Percentiles rank a stretch among this genome's conserved stretches.
phyloP scores from a whole-genome alignment of 441 rosid species.

The Pelargonium citronellum region DNA sequence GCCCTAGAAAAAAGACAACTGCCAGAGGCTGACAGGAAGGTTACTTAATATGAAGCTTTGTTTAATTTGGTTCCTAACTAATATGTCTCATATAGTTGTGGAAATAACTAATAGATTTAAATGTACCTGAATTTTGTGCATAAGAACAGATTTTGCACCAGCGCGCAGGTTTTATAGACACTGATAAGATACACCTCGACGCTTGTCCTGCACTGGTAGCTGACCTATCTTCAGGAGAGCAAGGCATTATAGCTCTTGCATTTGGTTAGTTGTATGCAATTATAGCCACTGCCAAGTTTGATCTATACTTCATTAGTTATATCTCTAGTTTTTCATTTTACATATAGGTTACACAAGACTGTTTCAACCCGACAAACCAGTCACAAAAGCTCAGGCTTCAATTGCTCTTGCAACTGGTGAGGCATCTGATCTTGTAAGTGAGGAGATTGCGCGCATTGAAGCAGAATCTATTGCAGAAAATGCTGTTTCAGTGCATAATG shows the following conservation, averaged over 20 bases:
- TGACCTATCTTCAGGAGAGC: slow-evolving; percentile 76
- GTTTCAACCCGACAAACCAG: slow-evolving; percentile 90
- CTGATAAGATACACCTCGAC: slow-evolving; percentile 67
- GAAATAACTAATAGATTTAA: slow-evolving; percentile 10
- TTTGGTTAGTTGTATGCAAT: slow-evolving; percentile 57
- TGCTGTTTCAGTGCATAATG: slow-evolving; percentile 70
- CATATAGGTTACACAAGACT: slow-evolving; percentile 73
- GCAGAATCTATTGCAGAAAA: slow-evolving; percentile 93
- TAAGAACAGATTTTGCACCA: slow-evolving; percentile 48
- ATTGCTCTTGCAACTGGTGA: slow-evolving; percentile 82
- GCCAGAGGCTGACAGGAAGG: slow-evolving; percentile 81
- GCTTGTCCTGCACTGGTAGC: slow-evolving; percentile 94
- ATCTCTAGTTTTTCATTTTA: neutral
- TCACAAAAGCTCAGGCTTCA: slow-evolving; percentile 91
- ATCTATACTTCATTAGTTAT: slow-evolving; percentile 21
- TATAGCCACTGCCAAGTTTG: slow-evolving; percentile 9
- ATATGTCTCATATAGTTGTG: slow-evolving; percentile 4
- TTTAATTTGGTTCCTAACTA: slow-evolving; percentile 10
- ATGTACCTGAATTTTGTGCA: slow-evolving; percentile 17
- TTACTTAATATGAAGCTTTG: slow-evolving; percentile 22
- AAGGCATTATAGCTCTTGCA: slow-evolving; percentile 77
- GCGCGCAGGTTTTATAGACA: slow-evolving; percentile 79
- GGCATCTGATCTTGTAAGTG: slow-evolving; percentile 64
- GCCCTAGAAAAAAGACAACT: slow-evolving; percentile 75
- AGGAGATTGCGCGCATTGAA: slow-evolving; percentile 86